Conservation (phyloP, 1,284 basidiomycete genomes). For the Fomitopsis palustris region DNA sequence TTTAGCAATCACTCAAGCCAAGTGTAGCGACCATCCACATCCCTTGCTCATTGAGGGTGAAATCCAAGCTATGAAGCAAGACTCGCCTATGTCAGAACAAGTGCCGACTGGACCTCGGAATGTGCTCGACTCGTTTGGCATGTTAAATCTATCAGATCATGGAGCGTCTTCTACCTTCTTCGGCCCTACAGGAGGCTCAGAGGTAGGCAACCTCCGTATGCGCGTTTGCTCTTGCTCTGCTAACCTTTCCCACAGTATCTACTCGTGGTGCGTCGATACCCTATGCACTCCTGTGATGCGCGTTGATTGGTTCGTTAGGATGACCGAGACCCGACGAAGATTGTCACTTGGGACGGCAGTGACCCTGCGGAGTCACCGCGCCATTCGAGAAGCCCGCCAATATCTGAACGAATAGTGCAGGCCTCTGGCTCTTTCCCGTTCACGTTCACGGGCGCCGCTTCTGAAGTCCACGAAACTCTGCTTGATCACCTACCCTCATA, state of each 20-base stretch:
- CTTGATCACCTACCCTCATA: constrained; percentile 31
- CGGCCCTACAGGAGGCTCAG: constrained; percentile 59
- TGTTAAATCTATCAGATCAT: constrained; percentile 55
- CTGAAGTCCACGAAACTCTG: constrained; percentile 46
- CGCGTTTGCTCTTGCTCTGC: not conserved
- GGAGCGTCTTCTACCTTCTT: constrained; percentile 59
- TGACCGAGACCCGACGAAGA: constrained; percentile 19
- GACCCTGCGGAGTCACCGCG: constrained; percentile 30
- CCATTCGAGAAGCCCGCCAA: constrained; percentile 31
- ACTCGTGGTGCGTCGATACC: constrained; percentile 20
- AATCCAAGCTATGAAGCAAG: constrained; percentile 35
- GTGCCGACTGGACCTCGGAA: constrained; percentile 10
- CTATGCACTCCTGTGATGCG: not conserved
- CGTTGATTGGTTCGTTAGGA: constrained; percentile 14
- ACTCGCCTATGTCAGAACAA: constrained; percentile 9
- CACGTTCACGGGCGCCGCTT: constrained; percentile 49
- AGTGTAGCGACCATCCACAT: constrained; percentile 47
- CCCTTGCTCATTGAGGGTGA: constrained; percentile 58
- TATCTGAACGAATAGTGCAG: constrained; percentile 40
- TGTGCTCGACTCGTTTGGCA: constrained; percentile 42
- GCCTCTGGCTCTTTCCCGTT: constrained; percentile 66
- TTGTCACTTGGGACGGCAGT: constrained; percentile 23
- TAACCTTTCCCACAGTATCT: constrained; percentile 23
- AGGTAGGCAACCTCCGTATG: constrained; percentile 29
- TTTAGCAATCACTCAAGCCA: constrained; percentile 45